Evolutionary conservation across 169 alveolate species (phyloP), one percentile per base, ranked within the genome.

Genomic region (Plasmodium falciparum): DNA sequence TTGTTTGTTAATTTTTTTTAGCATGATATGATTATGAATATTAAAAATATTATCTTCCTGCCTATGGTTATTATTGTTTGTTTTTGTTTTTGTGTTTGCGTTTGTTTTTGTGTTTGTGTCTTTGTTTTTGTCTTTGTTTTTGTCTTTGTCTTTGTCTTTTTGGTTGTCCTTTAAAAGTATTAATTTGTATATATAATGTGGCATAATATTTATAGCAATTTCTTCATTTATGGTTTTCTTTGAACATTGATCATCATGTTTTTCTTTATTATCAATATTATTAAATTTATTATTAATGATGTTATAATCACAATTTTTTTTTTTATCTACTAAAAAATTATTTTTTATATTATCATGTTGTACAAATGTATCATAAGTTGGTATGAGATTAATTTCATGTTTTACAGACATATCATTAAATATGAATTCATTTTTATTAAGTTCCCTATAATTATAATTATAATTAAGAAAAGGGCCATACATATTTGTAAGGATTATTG

Each of bases 401-500:
- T 56, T 26, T 17, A 83, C 62, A 12, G 91, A 83, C 0, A 2
- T 39, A 17, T 69, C 52, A 15, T 83, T 66, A 29, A 83, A 83
- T 50, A 69, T 2, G 11, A 54, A 83, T 54, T 67, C 24, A 22
- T 20, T 17, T 17, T 59, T 29, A 12, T 67, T 26, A 24, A 29
- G 0, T 8, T 22, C 33, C n/a, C 15, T 69, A 22, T 17, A 83
- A 58, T 83, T 83, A 67, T 67, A 83, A 56, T 69, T n/a, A 63
- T 83, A 69, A 49, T 67, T 20, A 29, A 83, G 54, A 61, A 83
- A 83, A 9, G 12, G 47, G 1, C 67, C 73, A 69, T 83, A 83
- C 26, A 58, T 49, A 39, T 69, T 83, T 33, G 91, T 83, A 33
- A 83, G 8, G 26, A 83, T 33, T 6, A 83, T 20, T 8, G 85